Conservation (phyloP, 1,284 basidiomycete species). For the Athelia psychrophila region DNA sequence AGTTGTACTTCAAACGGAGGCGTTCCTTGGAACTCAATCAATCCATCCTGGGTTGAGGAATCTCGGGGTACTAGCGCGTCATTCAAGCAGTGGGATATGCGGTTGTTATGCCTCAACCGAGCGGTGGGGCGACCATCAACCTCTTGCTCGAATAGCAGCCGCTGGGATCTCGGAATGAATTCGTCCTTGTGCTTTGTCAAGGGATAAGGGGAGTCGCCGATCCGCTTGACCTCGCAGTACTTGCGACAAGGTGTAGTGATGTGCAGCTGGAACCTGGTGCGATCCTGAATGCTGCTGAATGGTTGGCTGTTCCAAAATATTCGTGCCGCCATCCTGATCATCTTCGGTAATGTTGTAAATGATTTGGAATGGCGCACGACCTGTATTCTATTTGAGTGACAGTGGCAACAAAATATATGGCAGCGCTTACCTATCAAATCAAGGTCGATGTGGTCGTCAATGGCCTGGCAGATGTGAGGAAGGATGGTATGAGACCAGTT, state of each 20-base stretch:
- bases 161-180: conserved; percentile 61
- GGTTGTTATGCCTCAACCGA: conserved; percentile 65
- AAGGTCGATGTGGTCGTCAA: conserved; percentile 77
- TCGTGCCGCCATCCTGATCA: conserved; percentile 55
- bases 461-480: conserved; percentile 77
- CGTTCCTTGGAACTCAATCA: conserved; percentile 69
- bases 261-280: conserved; percentile 81
- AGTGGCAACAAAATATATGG: background rate
- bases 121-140: conserved; percentile 77
- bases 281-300: conserved; percentile 84
- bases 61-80: conserved; percentile 61
- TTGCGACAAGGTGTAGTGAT: conserved; percentile 80
- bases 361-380: conserved; percentile 84
- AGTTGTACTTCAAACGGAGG: conserved; percentile 85
- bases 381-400: conserved; percentile 30
- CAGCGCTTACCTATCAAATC: conserved; percentile 63
- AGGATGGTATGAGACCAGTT: conserved; percentile 69
- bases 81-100: conserved; percentile 75
- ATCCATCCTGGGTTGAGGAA: conserved; percentile 50
- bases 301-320: conserved; percentile 65
- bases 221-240: conserved; percentile 85
- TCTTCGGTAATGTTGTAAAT: conserved; percentile 75
- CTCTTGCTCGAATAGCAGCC: conserved; percentile 78
- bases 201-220: conserved; percentile 88
- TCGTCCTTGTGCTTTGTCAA: conserved; percentile 57